Evolutionary conservation across 2,329 filamentous ascomycete genomes (phyloP).

Genomic region (Madurella fahalii): DNA sequence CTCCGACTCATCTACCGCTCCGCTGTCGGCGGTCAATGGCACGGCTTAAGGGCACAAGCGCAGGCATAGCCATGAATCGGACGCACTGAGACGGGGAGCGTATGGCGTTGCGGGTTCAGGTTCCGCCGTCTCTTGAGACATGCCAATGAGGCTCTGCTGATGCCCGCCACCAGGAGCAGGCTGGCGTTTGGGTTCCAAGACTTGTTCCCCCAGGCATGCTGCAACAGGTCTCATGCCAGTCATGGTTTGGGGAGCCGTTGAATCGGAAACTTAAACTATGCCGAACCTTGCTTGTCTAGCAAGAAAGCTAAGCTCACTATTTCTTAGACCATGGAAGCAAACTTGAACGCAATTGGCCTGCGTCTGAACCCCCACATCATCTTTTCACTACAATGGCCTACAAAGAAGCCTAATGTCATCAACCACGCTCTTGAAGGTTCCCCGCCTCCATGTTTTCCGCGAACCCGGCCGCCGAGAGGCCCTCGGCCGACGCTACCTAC

Average conservation of each 20-base stretch:
- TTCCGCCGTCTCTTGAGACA: neutral
- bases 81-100: neutral
- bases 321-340: no score
- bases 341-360: no score
- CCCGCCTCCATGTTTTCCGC: no score
- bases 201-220: no score
- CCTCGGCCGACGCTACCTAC: neutral
- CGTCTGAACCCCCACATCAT: no score
- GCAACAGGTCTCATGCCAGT: neutral
- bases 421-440: no score
- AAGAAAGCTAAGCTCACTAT: no score
- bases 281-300: no score
- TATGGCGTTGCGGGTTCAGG: neutral
- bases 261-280: neutral
- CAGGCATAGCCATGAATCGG: neutral
- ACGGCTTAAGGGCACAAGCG: neutral
- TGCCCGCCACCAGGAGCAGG: neutral
- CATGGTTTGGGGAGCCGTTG: neutral
- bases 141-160: neutral
- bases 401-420: no score
- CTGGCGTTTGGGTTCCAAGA: neutral
- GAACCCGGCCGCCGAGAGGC: neutral
- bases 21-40: neutral
- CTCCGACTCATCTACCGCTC: neutral
- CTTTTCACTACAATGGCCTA: no score